These are phyloP conservation scores for Penicillium palitans DNA, from an alignment of 2,329 filamentous ascomycete species.

Conservation along the genomic window DNA sequence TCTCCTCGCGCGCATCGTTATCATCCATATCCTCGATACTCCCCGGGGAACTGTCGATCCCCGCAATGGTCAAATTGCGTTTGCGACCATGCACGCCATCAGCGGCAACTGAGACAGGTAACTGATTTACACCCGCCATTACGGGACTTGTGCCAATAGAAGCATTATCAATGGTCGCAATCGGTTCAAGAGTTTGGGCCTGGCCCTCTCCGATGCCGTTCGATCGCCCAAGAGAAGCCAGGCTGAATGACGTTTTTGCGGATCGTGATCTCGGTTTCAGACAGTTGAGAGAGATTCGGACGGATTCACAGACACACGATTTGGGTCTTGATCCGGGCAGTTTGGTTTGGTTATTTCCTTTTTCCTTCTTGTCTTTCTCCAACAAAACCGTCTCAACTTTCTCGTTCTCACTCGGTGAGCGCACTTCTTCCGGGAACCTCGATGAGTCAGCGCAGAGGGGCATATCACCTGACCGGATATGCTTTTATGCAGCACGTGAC, in stretches of 20 bases:
- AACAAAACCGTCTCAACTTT: slow-evolving; percentile 5
- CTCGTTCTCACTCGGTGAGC: slow-evolving; percentile 5
- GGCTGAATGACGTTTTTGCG: slow-evolving; percentile 33
- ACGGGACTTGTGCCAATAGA: slow-evolving; percentile 38
- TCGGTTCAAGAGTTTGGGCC: slow-evolving; percentile 31
- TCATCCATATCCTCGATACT: slow-evolving; percentile 50
- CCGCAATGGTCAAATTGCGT: slow-evolving; percentile 46
- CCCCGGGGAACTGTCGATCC: slow-evolving; percentile 49
- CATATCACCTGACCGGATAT: neutral
- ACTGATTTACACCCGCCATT: slow-evolving; percentile 38
- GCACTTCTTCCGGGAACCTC: slow-evolving; percentile 1
- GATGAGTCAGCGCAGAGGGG: slow-evolving; percentile 9
- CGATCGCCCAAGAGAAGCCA: slow-evolving; percentile 38
- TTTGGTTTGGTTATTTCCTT: neutral
- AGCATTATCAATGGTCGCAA: slow-evolving; percentile 36
- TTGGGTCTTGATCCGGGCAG: neutral
- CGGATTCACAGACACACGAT: neutral
- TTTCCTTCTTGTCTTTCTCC: slow-evolving; percentile 1
- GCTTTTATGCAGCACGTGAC: neutral
- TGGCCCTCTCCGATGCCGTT: slow-evolving; percentile 40
- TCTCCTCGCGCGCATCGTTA: slow-evolving; percentile 44
- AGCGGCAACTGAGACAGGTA: slow-evolving; percentile 30
- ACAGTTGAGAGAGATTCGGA: slow-evolving; percentile 8
- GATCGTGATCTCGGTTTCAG: slow-evolving; percentile 17
- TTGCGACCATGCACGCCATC: slow-evolving; percentile 41